Evolutionary conservation across 805 yeast species (phyloP), one percentile per base, ranked within the genome.

Genomic region (Candida silvatica): DNA sequence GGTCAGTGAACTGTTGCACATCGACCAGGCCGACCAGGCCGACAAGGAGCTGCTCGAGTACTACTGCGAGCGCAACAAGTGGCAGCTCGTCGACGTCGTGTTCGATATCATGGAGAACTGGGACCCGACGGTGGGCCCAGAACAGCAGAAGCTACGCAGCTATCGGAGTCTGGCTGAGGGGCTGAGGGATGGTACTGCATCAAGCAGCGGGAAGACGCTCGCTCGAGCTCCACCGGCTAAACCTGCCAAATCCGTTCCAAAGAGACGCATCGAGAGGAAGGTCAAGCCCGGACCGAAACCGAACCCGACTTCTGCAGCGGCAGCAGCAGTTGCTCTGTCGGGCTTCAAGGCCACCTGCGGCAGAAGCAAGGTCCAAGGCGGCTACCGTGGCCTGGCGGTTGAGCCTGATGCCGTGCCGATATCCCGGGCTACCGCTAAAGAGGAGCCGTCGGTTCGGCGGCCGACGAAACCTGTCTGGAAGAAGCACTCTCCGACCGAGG

Each of bases 81-180:
- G 19, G 7, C 37, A 40, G 20, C 31, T 45, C 16, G 25, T 36
- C 6, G 27, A 20, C 4, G 40, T 52, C 3, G 37, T 52, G 11
- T 32, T 34, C 25, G 46, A 53, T 20, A 42, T 53, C 17, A 32
- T 53, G 17, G 31, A 27, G 27, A 26, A 24, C 20, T 22, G 9
- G 11, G 27, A 20, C 17, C 28, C 27, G 5, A 6, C 27, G 6
- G 6, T 12, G 14, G 28, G 28, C 6, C 24, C 23, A 8, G 23
- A 31, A 14, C 7, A 31, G 5, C 27, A 22, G 17, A 27, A 11
- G 8, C 14, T 5, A 8, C 14, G 8, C 6, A 16, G 22, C 7
- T 22, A 5, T 12, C 16, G 28, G 9, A 16, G 26, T 8, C 20
- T 31, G 9, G 19, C 17, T 31, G 20, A 6, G 18, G 18, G n/a